A percentile compares a stretch with the other conserved stretches of the same genome.
Conservation (phyloP, 768 basidiomycete species). For the Lyophyllum semitale region DNA sequence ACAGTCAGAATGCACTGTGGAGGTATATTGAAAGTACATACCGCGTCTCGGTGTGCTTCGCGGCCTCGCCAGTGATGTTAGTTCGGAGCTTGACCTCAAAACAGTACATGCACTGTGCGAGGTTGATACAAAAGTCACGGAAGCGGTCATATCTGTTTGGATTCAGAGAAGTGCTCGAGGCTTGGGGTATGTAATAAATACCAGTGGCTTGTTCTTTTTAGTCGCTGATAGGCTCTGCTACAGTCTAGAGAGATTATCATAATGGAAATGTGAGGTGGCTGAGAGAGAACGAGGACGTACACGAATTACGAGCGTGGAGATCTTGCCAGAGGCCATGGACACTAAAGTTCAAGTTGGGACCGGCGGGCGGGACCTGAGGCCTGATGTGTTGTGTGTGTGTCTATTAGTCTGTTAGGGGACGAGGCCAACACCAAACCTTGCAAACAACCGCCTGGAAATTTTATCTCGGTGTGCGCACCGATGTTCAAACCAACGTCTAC, state of each 20-base stretch:
- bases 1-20: too few relatives aligned
- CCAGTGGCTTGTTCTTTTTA: conserved; percentile 75
- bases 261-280: too few relatives aligned
- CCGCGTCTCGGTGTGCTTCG: conserved; percentile 70
- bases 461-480: too few relatives aligned
- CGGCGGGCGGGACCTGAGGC: not conserved
- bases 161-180: too few relatives aligned
- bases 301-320: conserved; percentile 72
- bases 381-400: not conserved
- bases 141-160: conserved; percentile 69
- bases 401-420: not conserved
- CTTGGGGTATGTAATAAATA: conserved; percentile 30
- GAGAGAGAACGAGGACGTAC: too few relatives aligned
- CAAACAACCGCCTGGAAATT: too few relatives aligned
- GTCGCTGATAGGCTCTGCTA: conserved; percentile 79
- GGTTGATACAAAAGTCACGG: conserved; percentile 65
- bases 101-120: conserved; percentile 77
- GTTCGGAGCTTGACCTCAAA: conserved; percentile 73
- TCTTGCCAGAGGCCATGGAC: conserved; percentile 67
- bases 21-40: too few relatives aligned
- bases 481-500: too few relatives aligned
- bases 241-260: too few relatives aligned
- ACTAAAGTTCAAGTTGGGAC: not conserved
- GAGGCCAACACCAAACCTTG: too few relatives aligned
- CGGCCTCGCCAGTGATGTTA: conserved; percentile 75